A percentile compares a stretch with the other conserved stretches of the same genome.
These are phyloP conservation scores for Blumeria hordei DNA, from an alignment of 2,329 filamentous ascomycete species.

Conservation along the genomic window DNA sequence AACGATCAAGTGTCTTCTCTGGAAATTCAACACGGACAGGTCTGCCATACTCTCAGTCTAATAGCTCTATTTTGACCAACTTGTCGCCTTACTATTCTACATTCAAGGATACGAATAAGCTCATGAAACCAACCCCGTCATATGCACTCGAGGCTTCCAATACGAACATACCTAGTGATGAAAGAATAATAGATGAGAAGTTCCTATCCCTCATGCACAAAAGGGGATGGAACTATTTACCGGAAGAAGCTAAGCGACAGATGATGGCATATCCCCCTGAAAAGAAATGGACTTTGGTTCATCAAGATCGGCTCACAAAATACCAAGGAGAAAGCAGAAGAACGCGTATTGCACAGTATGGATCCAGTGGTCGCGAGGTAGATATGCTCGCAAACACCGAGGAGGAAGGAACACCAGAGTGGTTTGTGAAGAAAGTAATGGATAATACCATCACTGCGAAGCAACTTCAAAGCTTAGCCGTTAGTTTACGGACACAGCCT, in stretches of 20 bases:
- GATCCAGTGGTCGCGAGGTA: constrained; percentile 41
- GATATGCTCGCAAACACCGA: constrained; percentile 59
- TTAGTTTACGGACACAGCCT: constrained; percentile 84
- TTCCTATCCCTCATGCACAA: constrained; percentile 92
- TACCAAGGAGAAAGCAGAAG: constrained; percentile 88
- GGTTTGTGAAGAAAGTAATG: constrained; percentile 94
- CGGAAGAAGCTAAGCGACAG: constrained; percentile 79
- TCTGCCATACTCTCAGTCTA: constrained; percentile 30
- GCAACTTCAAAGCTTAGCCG: constrained; percentile 75
- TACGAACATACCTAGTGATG: constrained; percentile 53
- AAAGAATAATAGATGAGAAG: constrained; percentile 68
- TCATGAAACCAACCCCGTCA: constrained; percentile 21
- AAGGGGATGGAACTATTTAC: constrained; percentile 88
- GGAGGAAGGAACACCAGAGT: constrained; percentile 89
- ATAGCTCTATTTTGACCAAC: constrained; percentile 32
- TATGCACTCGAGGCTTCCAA: constrained; percentile 21
- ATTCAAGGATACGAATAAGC: constrained; percentile 27
- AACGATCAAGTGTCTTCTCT: constrained; percentile 30
- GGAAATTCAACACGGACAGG: constrained; percentile 27
- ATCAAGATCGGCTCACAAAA: constrained; percentile 84
- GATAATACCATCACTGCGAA: constrained; percentile 84
- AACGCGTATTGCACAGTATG: constrained; percentile 41
- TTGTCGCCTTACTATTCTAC: constrained; percentile 9
- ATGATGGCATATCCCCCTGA: constrained; percentile 86
- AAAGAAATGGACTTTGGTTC: constrained; percentile 94